Conservation (phyloP, 805 yeast genomes). For the Candida pseudoglaebosa region DNA sequence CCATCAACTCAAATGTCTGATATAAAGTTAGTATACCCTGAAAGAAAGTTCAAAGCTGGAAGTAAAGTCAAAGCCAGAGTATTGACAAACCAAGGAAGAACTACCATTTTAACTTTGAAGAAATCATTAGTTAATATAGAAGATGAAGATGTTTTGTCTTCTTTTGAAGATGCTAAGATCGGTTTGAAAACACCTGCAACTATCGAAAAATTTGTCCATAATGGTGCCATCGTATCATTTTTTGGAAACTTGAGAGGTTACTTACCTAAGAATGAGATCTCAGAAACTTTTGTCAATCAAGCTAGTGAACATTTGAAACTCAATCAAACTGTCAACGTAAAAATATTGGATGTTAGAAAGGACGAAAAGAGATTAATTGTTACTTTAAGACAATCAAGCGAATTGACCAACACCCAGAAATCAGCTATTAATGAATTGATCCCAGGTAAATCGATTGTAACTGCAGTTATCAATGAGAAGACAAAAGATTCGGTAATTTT, state of each 20-base stretch:
- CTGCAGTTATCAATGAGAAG: slow-evolving; percentile 65
- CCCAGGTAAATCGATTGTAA: slow-evolving; percentile 60
- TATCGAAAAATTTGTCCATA: slow-evolving; percentile 62
- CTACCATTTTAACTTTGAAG: slow-evolving; percentile 66
- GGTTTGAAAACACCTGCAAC: slow-evolving; percentile 66
- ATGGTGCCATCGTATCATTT: slow-evolving; percentile 82
- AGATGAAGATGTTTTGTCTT: slow-evolving; percentile 46
- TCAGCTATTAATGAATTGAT: slow-evolving; percentile 43
- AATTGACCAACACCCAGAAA: slow-evolving; percentile 45
- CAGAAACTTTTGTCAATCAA: slow-evolving; percentile 77
- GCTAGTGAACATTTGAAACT: slow-evolving; percentile 75
- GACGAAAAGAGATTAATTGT: slow-evolving; percentile 57
- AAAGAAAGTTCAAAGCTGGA: slow-evolving; percentile 85
- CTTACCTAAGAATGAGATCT: slow-evolving; percentile 82
- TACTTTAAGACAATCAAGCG: slow-evolving; percentile 66
- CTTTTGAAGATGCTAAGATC: slow-evolving; percentile 34
- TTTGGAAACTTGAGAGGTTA: slow-evolving; percentile 76
- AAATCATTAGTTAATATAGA: slow-evolving; percentile 74
- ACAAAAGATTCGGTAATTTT: slow-evolving; percentile 69
- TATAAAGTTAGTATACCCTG: slow-evolving; percentile 79
- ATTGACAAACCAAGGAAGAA: slow-evolving; percentile 46
- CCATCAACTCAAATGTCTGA: slow-evolving; percentile 79
- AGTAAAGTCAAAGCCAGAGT: slow-evolving; percentile 75
- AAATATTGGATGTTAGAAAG: slow-evolving; percentile 54
- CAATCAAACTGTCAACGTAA: slow-evolving; percentile 79